Evolutionary conservation across 495 filamentous ascomycete species (phyloP).

Genomic region (Neurospora tetrasperma): DNA sequence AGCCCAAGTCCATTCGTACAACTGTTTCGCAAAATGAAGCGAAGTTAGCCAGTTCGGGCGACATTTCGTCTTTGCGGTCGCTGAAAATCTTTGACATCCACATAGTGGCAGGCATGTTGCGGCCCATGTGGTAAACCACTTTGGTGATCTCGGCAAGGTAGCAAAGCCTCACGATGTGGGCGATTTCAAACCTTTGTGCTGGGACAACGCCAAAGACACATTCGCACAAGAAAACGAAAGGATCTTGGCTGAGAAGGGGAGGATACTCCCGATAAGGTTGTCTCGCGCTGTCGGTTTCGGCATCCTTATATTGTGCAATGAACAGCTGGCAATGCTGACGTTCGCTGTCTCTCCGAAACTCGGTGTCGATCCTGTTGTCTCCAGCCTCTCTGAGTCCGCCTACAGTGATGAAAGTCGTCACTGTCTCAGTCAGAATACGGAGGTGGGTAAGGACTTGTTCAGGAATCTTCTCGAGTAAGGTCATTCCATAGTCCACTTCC

Average conservation of each 20-base stretch:
- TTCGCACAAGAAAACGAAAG: conserved; percentile 81
- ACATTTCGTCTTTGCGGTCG: conserved; percentile 19
- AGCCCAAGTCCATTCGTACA: conserved; percentile 21
- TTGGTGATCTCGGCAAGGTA: conserved; percentile 88
- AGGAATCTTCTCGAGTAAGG: conserved; percentile 75
- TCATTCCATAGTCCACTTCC: conserved; percentile 62
- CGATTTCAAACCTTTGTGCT: conserved; percentile 54
- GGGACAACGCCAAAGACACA: conserved; percentile 49
- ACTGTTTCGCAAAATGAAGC: conserved; percentile 33
- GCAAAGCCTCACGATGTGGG: conserved; percentile 78
- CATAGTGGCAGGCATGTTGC: conserved; percentile 29
- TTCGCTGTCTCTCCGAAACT: conserved; percentile 60
- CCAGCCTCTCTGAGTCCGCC: conserved; percentile 53
- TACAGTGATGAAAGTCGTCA: conserved; percentile 71
- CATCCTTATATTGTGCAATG: conserved; percentile 40
- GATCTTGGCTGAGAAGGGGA: conserved; percentile 66
- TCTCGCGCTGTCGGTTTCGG: conserved; percentile 16
- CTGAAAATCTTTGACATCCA: conserved; percentile 28
- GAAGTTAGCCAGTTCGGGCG: conserved; percentile 32
- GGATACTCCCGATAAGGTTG: conserved; percentile 39
- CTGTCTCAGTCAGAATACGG: conserved; percentile 83
- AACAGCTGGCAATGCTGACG: conserved; percentile 74
- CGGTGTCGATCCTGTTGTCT: conserved; percentile 49
- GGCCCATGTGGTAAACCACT: conserved; percentile 45
- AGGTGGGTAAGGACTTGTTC: conserved; percentile 74